Evolutionary conservation across 2,329 filamentous ascomycete species (phyloP).

Genomic region (Cytospora piceicola): DNA sequence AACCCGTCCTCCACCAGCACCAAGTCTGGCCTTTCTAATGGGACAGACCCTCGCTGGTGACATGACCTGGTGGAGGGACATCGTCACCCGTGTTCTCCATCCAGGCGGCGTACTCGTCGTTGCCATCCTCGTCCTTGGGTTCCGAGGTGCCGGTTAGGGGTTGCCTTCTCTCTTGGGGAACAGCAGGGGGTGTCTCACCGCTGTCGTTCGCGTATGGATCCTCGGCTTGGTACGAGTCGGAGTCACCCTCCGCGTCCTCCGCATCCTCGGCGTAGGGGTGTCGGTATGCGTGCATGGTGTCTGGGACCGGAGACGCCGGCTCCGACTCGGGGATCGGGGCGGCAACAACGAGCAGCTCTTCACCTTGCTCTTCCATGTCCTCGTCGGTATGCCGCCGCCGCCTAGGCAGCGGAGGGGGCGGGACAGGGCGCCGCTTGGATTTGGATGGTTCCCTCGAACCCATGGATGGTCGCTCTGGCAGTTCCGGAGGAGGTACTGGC

Average conservation of each 20-base stretch:
- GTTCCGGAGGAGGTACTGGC: conserved; percentile 52
- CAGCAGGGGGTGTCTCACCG: conserved; percentile 20
- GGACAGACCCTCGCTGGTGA: conserved; percentile 14
- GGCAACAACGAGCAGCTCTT: conserved; percentile 65
- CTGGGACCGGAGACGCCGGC: conserved; percentile 54
- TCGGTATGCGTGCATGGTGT: conserved; percentile 38
- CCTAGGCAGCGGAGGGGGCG: conserved; percentile 55
- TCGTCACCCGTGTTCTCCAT: conserved; percentile 31
- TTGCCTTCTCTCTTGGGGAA: conserved; percentile 8
- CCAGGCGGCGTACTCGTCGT: conserved; percentile 43
- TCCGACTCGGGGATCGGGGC: conserved; percentile 64
- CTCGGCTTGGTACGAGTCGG: conserved; percentile 11
- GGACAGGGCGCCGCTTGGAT: conserved; percentile 39
- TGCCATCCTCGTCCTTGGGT: conserved; percentile 45
- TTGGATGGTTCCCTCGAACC: conserved; percentile 21
- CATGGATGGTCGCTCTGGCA: conserved; percentile 30
- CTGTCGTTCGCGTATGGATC: conserved; percentile 8
- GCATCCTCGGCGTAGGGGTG: conserved; percentile 43
- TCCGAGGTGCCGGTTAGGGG: not conserved
- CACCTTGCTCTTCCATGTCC: conserved; percentile 42
- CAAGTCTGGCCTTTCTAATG: conserved; percentile 10
- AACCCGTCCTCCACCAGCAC: not conserved
- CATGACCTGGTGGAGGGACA: conserved; percentile 11
- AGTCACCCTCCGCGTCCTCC: conserved; percentile 36
- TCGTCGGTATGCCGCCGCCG: conserved; percentile 46